Percentiles rank a stretch among this genome's conserved stretches.
phyloP scores from a whole-genome alignment of 2,329 filamentous ascomycete species.

The Ophiostoma montium region DNA sequence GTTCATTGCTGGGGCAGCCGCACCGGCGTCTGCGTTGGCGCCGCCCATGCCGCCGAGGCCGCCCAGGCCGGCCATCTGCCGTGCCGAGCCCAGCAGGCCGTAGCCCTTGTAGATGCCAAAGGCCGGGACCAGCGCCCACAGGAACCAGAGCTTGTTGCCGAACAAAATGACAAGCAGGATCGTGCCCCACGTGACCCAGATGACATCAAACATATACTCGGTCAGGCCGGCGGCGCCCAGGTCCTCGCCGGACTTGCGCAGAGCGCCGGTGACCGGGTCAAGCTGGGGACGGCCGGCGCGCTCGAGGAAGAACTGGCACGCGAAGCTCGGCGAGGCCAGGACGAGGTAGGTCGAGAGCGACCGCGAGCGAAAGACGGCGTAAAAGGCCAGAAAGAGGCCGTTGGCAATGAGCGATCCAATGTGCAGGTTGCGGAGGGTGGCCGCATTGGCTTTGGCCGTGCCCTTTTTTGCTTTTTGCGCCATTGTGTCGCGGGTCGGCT shows the following conservation, averaged over 20 bases:
- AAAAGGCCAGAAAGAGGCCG: conserved; percentile 56
- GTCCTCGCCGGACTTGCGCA: conserved; percentile 73
- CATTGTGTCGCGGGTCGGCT: conserved; percentile 24
- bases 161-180: conserved; percentile 58
- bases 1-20: conserved; percentile 28
- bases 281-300: conserved; percentile 66
- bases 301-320: conserved; percentile 79
- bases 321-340: conserved; percentile 58
- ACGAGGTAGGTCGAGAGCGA: conserved; percentile 55
- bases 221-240: conserved; percentile 77
- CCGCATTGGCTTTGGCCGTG: conserved; percentile 62
- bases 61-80: conserved; percentile 36
- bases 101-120: conserved; percentile 41
- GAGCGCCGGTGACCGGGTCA: conserved; percentile 45
- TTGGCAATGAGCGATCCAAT: conserved; percentile 61
- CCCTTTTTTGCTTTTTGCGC: conserved; percentile 51
- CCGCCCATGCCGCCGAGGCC: conserved; percentile 21
- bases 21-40: conserved; percentile 19
- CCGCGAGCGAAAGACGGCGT: conserved; percentile 51
- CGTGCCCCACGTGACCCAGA: conserved; percentile 86
- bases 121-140: conserved; percentile 41
- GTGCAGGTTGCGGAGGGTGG: conserved; percentile 69
- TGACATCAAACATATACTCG: conserved; percentile 94
- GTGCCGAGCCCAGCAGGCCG: conserved; percentile 38
- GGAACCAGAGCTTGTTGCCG: conserved; percentile 59